phyloP scores from a whole-genome alignment of 2,329 filamentous ascomycete species.

The Apiospora kogelbergensis region DNA sequence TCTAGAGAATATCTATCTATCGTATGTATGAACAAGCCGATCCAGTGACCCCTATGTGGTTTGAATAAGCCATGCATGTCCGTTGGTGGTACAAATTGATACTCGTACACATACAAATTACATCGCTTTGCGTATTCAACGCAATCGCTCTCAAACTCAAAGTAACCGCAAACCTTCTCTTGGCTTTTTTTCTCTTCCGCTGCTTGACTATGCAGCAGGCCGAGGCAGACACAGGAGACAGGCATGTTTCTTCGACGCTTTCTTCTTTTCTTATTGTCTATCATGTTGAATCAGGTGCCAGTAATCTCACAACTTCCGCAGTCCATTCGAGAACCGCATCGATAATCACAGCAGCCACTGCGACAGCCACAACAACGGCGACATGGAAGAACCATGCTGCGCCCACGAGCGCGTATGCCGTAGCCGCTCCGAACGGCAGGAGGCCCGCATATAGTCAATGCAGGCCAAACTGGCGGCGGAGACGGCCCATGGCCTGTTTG shows the following conservation, averaged over 20 bases:
- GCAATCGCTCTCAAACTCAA: not conserved
- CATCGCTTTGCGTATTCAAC: not conserved
- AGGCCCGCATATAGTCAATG: constrained; percentile 15
- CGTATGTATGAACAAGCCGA: not conserved
- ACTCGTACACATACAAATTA: not conserved
- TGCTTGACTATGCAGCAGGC: not conserved
- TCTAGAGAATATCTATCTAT: not conserved
- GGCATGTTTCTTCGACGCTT: not conserved
- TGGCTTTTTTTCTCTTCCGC: not conserved
- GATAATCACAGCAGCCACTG: constrained; percentile 3
- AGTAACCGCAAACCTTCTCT: not conserved
- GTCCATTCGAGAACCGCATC: constrained; percentile 7
- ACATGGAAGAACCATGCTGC: constrained; percentile 7
- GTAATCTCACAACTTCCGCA: not conserved
- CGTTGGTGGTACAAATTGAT: not conserved
- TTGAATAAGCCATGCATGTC: not conserved
- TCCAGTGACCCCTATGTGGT: not conserved
- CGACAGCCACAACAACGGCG: not conserved
- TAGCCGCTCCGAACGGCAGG: not conserved
- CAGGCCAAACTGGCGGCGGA: constrained; percentile 23
- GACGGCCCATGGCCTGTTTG: constrained; percentile 29
- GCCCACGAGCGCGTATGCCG: not conserved
- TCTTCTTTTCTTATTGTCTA: not conserved
- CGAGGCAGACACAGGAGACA: not conserved
- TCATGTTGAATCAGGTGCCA: not conserved